Percentiles rank a stretch among this genome's conserved stretches.
phyloP scores from a whole-genome alignment of 2,329 filamentous ascomycete genomes.

The Monilinia fructicola region DNA sequence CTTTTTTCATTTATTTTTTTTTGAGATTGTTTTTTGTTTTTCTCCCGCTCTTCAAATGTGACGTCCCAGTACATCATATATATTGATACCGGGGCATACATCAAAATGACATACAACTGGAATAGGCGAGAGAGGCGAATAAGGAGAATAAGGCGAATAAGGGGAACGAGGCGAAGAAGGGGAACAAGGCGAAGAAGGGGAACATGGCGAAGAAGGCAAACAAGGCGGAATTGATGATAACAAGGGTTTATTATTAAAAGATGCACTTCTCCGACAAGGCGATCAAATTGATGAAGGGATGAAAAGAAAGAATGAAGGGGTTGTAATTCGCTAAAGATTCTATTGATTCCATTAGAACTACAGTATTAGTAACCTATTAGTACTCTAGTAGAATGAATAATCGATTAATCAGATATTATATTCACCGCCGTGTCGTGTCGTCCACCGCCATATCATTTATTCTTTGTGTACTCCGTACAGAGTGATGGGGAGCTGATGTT shows the following conservation, averaged over 20 bases:
- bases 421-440: conserved; percentile 5
- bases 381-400: neutral
- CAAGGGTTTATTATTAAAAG: neutral
- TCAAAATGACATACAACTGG: too few relatives aligned
- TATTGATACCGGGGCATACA: too few relatives aligned
- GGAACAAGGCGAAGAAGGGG: conserved; percentile 6
- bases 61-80: neutral
- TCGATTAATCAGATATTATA: neutral
- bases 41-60: neutral
- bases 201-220: neutral
- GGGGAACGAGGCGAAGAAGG: conserved; percentile 1
- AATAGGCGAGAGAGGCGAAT: too few relatives aligned
- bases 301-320: neutral
- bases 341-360: too few relatives aligned
- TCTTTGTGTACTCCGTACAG: too few relatives aligned
- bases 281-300: neutral
- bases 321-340: too few relatives aligned
- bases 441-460: conserved; percentile 2
- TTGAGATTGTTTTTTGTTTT: too few relatives aligned
- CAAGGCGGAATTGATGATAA: neutral
- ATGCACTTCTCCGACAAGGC: neutral
- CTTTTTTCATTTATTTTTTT: too few relatives aligned
- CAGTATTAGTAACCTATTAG: too few relatives aligned
- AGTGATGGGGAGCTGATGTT: neutral
- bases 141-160: too few relatives aligned